Evolutionary conservation across 352 stramenopile species (phyloP).

Genomic region (Globisporangium heterothallicum): DNA sequence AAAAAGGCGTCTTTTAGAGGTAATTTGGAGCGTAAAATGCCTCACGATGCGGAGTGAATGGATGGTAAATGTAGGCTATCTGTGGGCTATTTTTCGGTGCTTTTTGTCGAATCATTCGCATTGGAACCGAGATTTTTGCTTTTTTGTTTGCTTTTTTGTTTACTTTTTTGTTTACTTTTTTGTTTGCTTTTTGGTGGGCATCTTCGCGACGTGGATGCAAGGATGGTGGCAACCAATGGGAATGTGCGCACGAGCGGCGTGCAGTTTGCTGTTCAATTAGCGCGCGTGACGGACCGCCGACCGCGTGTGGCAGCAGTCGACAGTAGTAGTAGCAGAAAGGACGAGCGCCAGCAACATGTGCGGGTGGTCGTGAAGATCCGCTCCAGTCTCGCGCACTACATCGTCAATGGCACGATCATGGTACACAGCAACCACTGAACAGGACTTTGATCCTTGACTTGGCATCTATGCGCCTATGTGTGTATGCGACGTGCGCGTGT

Average conservation of each 20-base stretch:
- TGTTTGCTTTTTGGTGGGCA: no score
- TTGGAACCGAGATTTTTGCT: no score
- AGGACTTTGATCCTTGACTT: no score
- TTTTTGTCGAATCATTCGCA: no score
- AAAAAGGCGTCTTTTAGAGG: no score
- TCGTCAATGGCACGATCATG: slow-evolving; percentile 35
- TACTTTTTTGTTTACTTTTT: no score
- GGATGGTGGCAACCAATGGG: neutral
- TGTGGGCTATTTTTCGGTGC: no score
- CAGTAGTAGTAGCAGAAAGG: neutral
- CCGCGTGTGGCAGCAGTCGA: slow-evolving; percentile 23
- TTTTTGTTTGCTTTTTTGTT: no score
- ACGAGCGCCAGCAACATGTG: neutral
- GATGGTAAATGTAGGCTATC: no score
- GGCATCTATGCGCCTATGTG: neutral
- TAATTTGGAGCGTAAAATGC: no score
- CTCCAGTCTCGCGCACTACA: slow-evolving; percentile 36
- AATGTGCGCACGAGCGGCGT: neutral
- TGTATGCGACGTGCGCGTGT: neutral
- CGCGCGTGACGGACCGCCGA: slow-evolving; percentile 29
- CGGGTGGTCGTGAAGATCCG: slow-evolving; percentile 39
- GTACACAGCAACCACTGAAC: no score
- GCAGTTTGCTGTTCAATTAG: slow-evolving; percentile 25
- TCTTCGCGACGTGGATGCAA: neutral
- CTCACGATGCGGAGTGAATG: no score